These are phyloP conservation scores for Ploettnerulaceae sp. DNA, from an alignment of 2,329 filamentous ascomycete genomes.

Conservation along the genomic window DNA sequence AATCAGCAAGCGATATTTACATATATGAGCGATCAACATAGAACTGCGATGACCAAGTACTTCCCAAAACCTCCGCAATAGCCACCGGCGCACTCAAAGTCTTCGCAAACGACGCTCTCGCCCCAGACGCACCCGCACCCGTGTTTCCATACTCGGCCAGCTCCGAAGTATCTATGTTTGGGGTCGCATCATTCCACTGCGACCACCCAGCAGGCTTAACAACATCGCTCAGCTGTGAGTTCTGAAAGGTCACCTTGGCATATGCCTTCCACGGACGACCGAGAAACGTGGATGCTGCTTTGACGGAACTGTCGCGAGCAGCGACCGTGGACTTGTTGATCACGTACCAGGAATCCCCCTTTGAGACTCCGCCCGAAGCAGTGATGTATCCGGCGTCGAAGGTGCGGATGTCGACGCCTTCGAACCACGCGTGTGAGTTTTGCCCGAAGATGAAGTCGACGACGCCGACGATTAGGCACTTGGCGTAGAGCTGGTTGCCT, in stretches of 20 bases:
- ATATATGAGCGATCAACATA: slow-evolving; percentile 23
- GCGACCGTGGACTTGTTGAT: slow-evolving; percentile 48
- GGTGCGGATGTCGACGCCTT: slow-evolving; percentile 37
- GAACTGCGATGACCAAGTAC: slow-evolving; percentile 11
- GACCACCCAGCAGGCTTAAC: slow-evolving; percentile 48
- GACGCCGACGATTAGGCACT: slow-evolving; percentile 51
- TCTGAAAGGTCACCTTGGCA: slow-evolving; percentile 48
- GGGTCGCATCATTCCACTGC: slow-evolving; percentile 40
- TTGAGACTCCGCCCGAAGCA: slow-evolving; percentile 39
- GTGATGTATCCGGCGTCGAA: slow-evolving; percentile 46
- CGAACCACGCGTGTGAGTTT: slow-evolving; percentile 47
- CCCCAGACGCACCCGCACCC: slow-evolving; percentile 38
- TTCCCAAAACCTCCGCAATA: slow-evolving; percentile 18
- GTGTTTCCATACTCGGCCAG: slow-evolving; percentile 49
- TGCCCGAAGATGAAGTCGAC: slow-evolving; percentile 58
- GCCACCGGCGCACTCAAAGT: slow-evolving; percentile 11
- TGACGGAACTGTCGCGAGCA: slow-evolving; percentile 37
- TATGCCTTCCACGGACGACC: slow-evolving; percentile 49
- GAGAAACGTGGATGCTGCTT: slow-evolving; percentile 43
- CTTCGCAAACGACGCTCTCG: slow-evolving; percentile 18
- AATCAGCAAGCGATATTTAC: too few relatives aligned
- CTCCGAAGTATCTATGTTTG: slow-evolving; percentile 42
- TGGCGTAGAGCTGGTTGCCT: slow-evolving; percentile 52
- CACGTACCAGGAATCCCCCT: slow-evolving; percentile 45
- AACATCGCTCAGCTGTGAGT: slow-evolving; percentile 42